These are phyloP conservation scores for Alternaria panax DNA, from an alignment of 2,329 filamentous ascomycete genomes.

Conservation along the genomic window DNA sequence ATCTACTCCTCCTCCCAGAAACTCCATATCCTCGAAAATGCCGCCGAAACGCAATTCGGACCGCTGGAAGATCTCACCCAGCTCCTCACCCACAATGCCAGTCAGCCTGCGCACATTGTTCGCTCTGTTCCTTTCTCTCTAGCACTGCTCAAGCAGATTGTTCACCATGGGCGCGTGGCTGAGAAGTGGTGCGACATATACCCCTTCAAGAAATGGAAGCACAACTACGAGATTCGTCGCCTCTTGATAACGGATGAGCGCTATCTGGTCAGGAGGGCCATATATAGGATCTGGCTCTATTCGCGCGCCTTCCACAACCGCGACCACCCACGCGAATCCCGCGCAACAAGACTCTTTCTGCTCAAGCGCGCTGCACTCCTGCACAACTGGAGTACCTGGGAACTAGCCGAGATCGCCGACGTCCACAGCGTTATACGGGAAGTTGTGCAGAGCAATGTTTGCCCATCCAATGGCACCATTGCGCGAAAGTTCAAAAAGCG, in stretches of 20 bases:
- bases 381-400: constrained; percentile 64
- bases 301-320: constrained; percentile 64
- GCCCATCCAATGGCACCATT: constrained; percentile 67
- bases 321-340: constrained; percentile 59
- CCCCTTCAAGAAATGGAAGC: constrained; percentile 69
- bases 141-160: constrained; percentile 63
- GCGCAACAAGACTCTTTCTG: constrained; percentile 56
- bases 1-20: constrained; percentile 63
- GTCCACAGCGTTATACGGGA: constrained; percentile 63
- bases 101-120: constrained; percentile 63
- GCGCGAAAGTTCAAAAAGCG: constrained; percentile 66
- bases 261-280: constrained; percentile 61
- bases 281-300: constrained; percentile 69
- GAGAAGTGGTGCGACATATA: constrained; percentile 68
- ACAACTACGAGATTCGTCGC: constrained; percentile 63
- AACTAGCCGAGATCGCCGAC: constrained; percentile 67
- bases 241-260: constrained; percentile 60
- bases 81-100: constrained; percentile 66
- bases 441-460: constrained; percentile 64
- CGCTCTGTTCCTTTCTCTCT: constrained; percentile 63
- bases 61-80: constrained; percentile 66
- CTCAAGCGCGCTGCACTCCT: constrained; percentile 63
- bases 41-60: constrained; percentile 64
- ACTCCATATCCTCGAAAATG: constrained; percentile 61
- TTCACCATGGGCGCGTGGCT: constrained; percentile 62